Evolutionary conservation across 176 grass and related monocot genomes (phyloP).

Genomic region (Leersia perrieri): DNA sequence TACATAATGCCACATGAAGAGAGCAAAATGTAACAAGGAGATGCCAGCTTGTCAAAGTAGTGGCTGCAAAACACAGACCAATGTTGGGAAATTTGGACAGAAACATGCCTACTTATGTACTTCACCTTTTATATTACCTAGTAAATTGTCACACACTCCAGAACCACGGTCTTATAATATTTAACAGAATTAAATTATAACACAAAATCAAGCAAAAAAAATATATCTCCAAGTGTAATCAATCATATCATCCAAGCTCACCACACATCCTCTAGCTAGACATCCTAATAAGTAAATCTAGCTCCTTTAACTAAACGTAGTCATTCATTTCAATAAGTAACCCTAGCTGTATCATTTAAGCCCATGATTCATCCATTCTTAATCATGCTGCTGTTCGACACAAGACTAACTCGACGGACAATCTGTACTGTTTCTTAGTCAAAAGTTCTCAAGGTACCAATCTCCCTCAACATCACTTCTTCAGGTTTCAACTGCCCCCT

Average conservation of each 20-base stretch:
- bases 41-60: constrained; percentile 99
- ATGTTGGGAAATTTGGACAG: neutral
- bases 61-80: constrained; percentile 56
- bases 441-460: neutral
- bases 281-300: constrained; percentile 1
- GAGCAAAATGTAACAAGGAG: constrained; percentile 97
- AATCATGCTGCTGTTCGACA: neutral
- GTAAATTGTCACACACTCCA: neutral
- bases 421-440: neutral
- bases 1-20: constrained; percentile 89
- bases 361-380: constrained; percentile 1
- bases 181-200: neutral
- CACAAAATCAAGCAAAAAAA: neutral
- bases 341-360: constrained; percentile 6
- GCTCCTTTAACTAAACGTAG: neutral
- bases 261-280: neutral
- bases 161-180: neutral
- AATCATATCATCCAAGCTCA: constrained; percentile 13
- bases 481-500: neutral
- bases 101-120: neutral
- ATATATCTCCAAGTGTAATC: neutral
- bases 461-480: neutral
- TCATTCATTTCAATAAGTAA: constrained; percentile 9
- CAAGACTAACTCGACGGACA: neutral
- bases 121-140: neutral